Evolutionary conservation across 2,329 filamentous ascomycete genomes (phyloP).

Genomic region (Epichloe festucae): DNA sequence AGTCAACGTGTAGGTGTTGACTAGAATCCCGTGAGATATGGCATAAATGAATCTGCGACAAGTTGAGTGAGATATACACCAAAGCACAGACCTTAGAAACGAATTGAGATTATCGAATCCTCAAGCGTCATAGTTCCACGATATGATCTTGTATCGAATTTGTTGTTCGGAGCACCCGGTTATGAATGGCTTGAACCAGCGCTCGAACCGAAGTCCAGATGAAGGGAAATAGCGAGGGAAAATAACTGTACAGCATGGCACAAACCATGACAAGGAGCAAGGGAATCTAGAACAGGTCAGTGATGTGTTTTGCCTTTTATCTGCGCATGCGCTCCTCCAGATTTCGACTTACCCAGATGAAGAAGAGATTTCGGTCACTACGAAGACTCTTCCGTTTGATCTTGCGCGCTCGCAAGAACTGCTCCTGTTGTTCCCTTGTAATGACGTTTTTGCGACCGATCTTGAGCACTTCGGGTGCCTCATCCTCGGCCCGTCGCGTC

Average conservation of each 20-base stretch:
- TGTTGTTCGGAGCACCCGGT: slow-evolving; percentile 12
- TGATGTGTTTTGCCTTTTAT: neutral
- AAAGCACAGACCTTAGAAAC: neutral
- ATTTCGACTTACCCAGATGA: slow-evolving; percentile 46
- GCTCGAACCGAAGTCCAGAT: slow-evolving; percentile 21
- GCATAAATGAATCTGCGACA: neutral
- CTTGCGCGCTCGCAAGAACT: slow-evolving; percentile 46
- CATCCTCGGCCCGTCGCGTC: slow-evolving; percentile 25
- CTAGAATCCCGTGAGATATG: neutral
- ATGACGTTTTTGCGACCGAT: slow-evolving; percentile 52
- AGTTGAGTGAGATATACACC: neutral
- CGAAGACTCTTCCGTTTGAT: slow-evolving; percentile 50
- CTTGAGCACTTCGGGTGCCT: slow-evolving; percentile 34
- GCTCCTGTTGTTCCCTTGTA: slow-evolving; percentile 52
- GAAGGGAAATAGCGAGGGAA: slow-evolving; percentile 31
- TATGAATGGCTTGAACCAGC: slow-evolving; percentile 16
- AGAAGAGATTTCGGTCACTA: slow-evolving; percentile 53
- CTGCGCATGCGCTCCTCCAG: neutral
- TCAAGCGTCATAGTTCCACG: slow-evolving; percentile 14
- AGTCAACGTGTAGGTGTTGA: neutral
- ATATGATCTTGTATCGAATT: slow-evolving; percentile 13
- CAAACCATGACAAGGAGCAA: slow-evolving; percentile 34
- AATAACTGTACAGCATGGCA: slow-evolving; percentile 36
- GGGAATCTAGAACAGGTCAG: slow-evolving; percentile 27
- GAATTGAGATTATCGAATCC: neutral